These are phyloP conservation scores for Quillaja saponaria DNA, from an alignment of 306 rosid genomes.

Conservation along the genomic window DNA sequence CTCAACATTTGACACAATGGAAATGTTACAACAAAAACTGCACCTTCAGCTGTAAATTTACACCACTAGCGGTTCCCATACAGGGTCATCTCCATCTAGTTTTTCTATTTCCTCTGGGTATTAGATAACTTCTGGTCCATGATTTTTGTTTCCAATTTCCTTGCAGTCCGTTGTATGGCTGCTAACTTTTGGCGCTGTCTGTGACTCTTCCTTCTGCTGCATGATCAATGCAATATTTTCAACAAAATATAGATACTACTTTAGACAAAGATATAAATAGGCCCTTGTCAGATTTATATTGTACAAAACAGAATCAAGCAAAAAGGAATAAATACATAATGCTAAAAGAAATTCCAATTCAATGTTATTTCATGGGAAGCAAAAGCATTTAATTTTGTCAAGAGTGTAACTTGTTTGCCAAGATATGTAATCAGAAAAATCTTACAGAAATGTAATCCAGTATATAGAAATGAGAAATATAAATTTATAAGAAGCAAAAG, in stretches of 20 bases:
- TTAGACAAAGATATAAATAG: constrained; percentile 10
- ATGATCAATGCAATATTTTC: background rate
- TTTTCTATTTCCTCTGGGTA: constrained; percentile 50
- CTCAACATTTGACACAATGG: too few relatives aligned
- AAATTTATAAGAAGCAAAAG: constrained; percentile 1
- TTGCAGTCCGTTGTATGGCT: constrained; percentile 61
- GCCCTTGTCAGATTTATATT: background rate
- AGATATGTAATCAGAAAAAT: too few relatives aligned
- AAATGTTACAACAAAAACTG: too few relatives aligned
- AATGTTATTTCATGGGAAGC: too few relatives aligned
- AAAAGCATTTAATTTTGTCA: too few relatives aligned
- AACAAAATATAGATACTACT: background rate
- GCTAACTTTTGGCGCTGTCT: constrained; percentile 66
- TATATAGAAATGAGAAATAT: too few relatives aligned
- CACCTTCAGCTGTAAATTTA: constrained; percentile 24
- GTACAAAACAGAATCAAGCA: background rate
- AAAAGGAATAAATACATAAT: too few relatives aligned
- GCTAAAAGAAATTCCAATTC: too few relatives aligned
- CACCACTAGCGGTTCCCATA: constrained; percentile 27
- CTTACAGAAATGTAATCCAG: too few relatives aligned
- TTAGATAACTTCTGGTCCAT: constrained; percentile 37
- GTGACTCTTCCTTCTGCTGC: constrained; percentile 60
- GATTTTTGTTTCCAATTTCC: constrained; percentile 64
- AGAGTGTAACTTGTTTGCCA: too few relatives aligned
- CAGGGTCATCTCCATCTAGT: constrained; percentile 49